A percentile compares a stretch with the other conserved stretches of the same genome.
These are phyloP conservation scores for Nicotiana rustica DNA, from an alignment of 305 asterid genomes.

Conservation along the genomic window DNA sequence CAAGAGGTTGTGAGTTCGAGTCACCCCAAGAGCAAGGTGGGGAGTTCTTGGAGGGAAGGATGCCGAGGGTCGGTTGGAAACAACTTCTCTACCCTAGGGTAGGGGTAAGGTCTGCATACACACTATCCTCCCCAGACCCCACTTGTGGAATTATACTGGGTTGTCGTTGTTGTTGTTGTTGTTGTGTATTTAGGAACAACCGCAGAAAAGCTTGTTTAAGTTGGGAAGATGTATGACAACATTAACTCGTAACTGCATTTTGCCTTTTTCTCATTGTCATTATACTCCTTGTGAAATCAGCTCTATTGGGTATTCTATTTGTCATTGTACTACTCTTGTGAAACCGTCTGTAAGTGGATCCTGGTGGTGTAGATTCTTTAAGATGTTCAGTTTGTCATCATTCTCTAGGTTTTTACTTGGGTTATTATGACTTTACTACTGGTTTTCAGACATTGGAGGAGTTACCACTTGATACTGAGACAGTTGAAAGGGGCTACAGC, in stretches of 20 bases:
- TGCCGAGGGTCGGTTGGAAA: no score
- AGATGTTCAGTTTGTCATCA: constrained; percentile 27
- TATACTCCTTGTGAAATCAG: background rate
- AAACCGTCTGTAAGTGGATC: constrained; percentile 13
- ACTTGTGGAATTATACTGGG: no score
- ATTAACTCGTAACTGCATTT: background rate
- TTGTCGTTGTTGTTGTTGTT: no score
- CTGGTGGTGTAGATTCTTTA: constrained; percentile 4
- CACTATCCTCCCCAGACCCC: no score
- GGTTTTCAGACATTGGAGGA: constrained; percentile 74
- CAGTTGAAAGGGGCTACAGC: constrained; percentile 86
- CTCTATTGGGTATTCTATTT: background rate
- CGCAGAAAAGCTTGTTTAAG: background rate
- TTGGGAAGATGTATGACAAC: constrained; percentile 23
- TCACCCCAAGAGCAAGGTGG: no score
- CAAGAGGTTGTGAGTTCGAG: no score
- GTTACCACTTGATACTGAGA: constrained; percentile 86
- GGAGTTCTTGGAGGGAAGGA: no score
- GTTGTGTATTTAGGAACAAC: background rate
- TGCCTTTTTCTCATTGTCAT: background rate
- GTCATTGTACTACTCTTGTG: constrained; percentile 19
- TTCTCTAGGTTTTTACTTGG: constrained; percentile 2
- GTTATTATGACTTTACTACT: constrained; percentile 9
- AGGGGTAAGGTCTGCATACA: no score
- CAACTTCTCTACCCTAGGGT: no score